Conservation (phyloP, 108 stramenopile species). For the Nitzschia sp. region DNA sequence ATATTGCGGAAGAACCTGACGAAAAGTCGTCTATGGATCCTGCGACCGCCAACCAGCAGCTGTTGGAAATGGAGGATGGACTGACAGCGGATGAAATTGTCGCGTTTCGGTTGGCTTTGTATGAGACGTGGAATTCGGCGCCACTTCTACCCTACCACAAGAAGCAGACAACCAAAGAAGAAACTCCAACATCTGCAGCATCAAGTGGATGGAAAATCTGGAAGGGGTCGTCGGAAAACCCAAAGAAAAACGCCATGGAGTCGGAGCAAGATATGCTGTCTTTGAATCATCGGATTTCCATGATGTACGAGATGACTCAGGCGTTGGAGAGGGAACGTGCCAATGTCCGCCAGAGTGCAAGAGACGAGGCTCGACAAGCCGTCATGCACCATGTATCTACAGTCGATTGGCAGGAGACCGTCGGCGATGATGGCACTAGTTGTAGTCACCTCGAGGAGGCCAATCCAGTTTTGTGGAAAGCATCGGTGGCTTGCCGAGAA, state of each 20-base stretch:
- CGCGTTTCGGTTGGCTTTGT: conserved; percentile 60
- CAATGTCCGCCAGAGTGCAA: conserved; percentile 7
- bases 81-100: conserved; percentile 53
- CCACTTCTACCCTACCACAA: not conserved
- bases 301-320: conserved; percentile 47
- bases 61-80: conserved; percentile 56
- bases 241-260: not conserved
- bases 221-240: not conserved
- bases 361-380: not conserved
- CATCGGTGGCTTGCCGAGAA: conserved; percentile 36
- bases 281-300: conserved; percentile 32
- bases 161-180: not conserved
- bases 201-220: not conserved
- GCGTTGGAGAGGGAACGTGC: conserved; percentile 27
- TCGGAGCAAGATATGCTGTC: conserved; percentile 31
- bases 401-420: not conserved
- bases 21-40: not conserved
- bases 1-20: not conserved
- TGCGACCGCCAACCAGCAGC: conserved; percentile 20
- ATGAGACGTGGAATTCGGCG: conserved; percentile 12
- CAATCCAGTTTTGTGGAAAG: conserved; percentile 29
- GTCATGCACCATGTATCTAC: conserved; percentile 4
- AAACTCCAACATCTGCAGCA: not conserved
- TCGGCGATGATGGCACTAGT: not conserved
- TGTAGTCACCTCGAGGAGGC: not conserved